A percentile compares a stretch with the other conserved stretches of the same genome.
Evolutionary conservation across 805 yeast genomes (phyloP).

Genomic region (Kodamaea kaohsiungensis): DNA sequence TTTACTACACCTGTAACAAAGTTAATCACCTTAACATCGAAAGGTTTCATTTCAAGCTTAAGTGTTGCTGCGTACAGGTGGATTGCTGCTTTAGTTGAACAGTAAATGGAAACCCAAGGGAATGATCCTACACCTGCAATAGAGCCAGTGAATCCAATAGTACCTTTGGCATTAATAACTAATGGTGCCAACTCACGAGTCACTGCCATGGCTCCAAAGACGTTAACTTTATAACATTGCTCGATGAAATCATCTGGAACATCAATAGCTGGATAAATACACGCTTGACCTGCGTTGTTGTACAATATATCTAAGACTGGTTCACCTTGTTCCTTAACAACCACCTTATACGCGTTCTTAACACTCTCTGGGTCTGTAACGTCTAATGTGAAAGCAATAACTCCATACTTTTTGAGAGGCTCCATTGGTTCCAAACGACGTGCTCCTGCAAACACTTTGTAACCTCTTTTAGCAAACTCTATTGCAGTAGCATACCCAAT

Average conservation of each 20-base stretch:
- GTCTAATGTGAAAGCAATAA: constrained; percentile 54
- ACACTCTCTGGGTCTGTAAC: constrained; percentile 56
- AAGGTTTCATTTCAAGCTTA: constrained; percentile 67
- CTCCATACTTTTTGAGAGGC: constrained; percentile 42
- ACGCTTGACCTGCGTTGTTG: constrained; percentile 81
- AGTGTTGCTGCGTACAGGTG: constrained; percentile 67
- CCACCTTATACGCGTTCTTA: constrained; percentile 39
- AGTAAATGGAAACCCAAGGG: constrained; percentile 69
- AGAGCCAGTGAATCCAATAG: constrained; percentile 74
- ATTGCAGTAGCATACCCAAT: constrained; percentile 52
- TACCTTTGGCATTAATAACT: constrained; percentile 65
- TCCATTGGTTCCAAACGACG: constrained; percentile 65
- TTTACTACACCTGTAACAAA: constrained; percentile 75
- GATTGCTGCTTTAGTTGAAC: constrained; percentile 73
- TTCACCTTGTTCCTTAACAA: constrained; percentile 29
- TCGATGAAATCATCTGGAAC: constrained; percentile 54
- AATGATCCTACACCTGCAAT: constrained; percentile 64
- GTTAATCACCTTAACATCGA: constrained; percentile 71
- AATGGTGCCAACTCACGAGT: constrained; percentile 57
- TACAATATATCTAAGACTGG: constrained; percentile 52
- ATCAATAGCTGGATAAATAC: constrained; percentile 70
- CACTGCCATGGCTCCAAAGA: constrained; percentile 66
- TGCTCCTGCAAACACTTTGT: constrained; percentile 71
- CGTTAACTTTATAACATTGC: constrained; percentile 64
- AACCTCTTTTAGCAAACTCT: constrained; percentile 53